These are phyloP conservation scores for Candida buenavistaensis DNA, from an alignment of 1,139 yeast genomes.

Conservation along the genomic window DNA sequence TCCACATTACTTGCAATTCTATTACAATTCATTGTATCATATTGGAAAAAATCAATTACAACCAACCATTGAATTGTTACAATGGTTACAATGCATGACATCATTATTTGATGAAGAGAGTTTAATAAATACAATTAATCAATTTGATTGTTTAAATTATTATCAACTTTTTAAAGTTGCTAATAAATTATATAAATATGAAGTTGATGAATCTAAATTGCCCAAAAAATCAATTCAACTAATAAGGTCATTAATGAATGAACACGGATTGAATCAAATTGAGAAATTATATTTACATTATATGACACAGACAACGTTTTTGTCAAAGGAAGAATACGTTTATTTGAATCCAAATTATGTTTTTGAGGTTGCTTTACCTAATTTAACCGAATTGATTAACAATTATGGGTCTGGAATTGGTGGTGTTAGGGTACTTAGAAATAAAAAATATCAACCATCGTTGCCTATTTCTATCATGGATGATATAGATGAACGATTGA, in stretches of 20 bases:
- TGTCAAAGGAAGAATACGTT: conserved; percentile 42
- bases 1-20: conserved; percentile 42
- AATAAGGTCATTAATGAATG: conserved; percentile 33
- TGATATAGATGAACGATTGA: conserved; percentile 57
- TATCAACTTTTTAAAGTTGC: conserved; percentile 69
- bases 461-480: conserved; percentile 62
- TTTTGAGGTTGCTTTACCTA: conserved; percentile 58
- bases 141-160: conserved; percentile 62
- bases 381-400: conserved; percentile 55
- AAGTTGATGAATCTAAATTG: conserved; percentile 70
- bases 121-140: conserved; percentile 56
- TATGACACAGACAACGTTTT: conserved; percentile 44
- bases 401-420: conserved; percentile 65
- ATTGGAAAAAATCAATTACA: conserved; percentile 67
- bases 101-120: conserved; percentile 54
- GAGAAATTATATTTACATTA: conserved; percentile 35
- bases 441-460: conserved; percentile 59
- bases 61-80: conserved; percentile 77
- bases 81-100: conserved; percentile 88
- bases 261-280: conserved; percentile 42
- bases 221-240: conserved; percentile 45
- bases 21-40: conserved; percentile 54
- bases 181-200: conserved; percentile 74
- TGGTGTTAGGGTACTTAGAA: conserved; percentile 45
- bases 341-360: conserved; percentile 50